Conservation (phyloP, 2,329 filamentous ascomycete genomes). For the Gyromitra esculenta region DNA sequence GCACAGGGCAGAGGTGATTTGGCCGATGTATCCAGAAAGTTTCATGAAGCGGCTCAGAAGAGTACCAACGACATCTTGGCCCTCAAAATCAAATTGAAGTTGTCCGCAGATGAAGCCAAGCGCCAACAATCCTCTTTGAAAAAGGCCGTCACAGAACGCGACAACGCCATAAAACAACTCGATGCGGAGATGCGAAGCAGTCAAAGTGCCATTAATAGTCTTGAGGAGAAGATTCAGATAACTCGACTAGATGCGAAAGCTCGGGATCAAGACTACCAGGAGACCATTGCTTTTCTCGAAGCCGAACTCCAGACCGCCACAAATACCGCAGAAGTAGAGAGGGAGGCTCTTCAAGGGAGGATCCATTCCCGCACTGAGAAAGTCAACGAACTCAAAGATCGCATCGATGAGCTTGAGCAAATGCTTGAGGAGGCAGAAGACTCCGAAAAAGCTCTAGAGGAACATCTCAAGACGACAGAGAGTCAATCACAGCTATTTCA, state of each 20-base stretch:
- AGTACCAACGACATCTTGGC: conserved; percentile 32
- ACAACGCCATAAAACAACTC: conserved; percentile 35
- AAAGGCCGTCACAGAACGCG: conserved; percentile 34
- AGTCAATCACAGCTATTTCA: conserved; percentile 48
- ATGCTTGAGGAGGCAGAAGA: conserved; percentile 38
- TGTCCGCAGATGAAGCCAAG: conserved; percentile 31
- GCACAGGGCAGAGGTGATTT: conserved; percentile 37
- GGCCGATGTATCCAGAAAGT: conserved; percentile 35
- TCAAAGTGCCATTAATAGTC: conserved; percentile 30
- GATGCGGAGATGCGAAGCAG: conserved; percentile 45
- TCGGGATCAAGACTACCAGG: conserved; percentile 22
- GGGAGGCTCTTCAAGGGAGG: conserved; percentile 17
- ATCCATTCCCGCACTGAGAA: conserved; percentile 32
- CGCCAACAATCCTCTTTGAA: conserved; percentile 22
- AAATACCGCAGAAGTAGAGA: conserved; percentile 31
- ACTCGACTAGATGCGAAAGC: conserved; percentile 24
- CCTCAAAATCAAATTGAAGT: conserved; percentile 28
- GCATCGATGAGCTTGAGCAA: conserved; percentile 21
- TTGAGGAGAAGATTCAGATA: conserved; percentile 29
- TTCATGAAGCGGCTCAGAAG: conserved; percentile 39
- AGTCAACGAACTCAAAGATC: conserved; percentile 19
- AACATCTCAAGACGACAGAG: conserved; percentile 40
- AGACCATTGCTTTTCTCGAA: conserved; percentile 32
- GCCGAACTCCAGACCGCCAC: conserved; percentile 23
- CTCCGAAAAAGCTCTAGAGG: conserved; percentile 32